These are phyloP conservation scores for Salvia sclarea DNA, from an alignment of 305 asterid genomes.

Conservation along the genomic window DNA sequence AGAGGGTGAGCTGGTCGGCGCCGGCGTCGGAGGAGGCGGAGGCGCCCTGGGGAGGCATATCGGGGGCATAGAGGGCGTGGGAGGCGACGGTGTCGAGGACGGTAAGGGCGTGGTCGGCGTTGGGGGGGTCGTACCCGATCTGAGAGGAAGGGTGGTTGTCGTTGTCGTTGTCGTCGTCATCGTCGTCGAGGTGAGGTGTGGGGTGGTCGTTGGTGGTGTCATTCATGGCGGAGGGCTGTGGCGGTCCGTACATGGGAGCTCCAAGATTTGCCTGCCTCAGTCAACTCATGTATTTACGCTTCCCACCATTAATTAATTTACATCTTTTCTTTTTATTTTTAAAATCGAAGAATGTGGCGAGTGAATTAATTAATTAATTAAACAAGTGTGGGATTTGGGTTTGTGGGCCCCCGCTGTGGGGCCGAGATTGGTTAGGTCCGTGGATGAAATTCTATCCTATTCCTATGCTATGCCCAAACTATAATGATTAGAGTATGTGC, in stretches of 20 bases:
- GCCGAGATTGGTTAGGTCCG: background rate
- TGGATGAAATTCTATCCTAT: too few relatives aligned
- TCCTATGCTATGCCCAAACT: too few relatives aligned
- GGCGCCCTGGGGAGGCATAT: slow-evolving; percentile 38
- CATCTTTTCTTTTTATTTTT: background rate
- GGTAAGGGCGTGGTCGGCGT: slow-evolving; percentile 50
- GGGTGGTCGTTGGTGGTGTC: slow-evolving; percentile 46
- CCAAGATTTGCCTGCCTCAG: slow-evolving; percentile 37
- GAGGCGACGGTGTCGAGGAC: slow-evolving; percentile 41
- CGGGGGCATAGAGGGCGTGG: slow-evolving; percentile 59
- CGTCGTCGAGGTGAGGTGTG: slow-evolving; percentile 38
- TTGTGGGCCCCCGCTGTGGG: background rate
- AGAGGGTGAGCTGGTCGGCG: slow-evolving; percentile 86
- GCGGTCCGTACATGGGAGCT: slow-evolving; percentile 49
- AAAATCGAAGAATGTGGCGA: background rate
- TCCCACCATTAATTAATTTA: background rate
- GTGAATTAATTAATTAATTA: too few relatives aligned
- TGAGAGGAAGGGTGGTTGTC: slow-evolving; percentile 47
- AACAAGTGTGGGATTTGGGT: background rate
- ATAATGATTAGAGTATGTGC: too few relatives aligned
- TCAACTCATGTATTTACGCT: slow-evolving; percentile 32
- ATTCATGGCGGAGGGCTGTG: slow-evolving; percentile 52
- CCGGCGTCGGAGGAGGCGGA: slow-evolving; percentile 47
- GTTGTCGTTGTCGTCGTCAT: slow-evolving; percentile 44
- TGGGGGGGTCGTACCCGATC: slow-evolving; percentile 57